Base-by-base conservation (phyloP, 441 rosid genomes). In the Erysimum pusillum region DNA sequence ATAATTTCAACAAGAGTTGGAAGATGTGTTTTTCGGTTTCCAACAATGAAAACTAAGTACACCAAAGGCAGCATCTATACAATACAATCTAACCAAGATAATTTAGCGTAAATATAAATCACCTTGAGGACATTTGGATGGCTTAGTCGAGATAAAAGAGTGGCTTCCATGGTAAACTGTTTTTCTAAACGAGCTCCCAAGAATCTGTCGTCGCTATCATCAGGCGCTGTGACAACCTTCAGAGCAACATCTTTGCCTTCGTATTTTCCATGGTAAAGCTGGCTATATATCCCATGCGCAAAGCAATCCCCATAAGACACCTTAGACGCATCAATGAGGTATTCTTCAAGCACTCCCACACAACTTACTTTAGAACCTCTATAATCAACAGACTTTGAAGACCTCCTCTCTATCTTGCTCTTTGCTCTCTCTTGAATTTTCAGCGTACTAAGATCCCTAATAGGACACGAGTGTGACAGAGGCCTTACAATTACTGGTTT, bases 41-140 rank as follows among this genome's bases (percentile, higher is more conserved):
- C 20, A 5, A 15, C 14, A 62, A 46, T 45, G 20, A 39, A 25
- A 35, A 1, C 22, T 36, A 42, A 64, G n/a, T 67, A 63, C 9
- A 63, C 41, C 42, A 69, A 71, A 51, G 41, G 10, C 68, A 71
- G 28, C 14, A 41, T 4, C 41, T 48, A 68, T 17, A 38, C 3
- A 51, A 51, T 51, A 60, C 9, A 72, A n/a, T 34, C 2, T 42
- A 73, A 10, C 66, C 22, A 11, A 45, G 13, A 72, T 41, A 32
- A 68, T 11, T 32, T 31, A 20, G 11, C 7, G 22, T 20, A 52
- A 52, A 20, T 9, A 53, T 12, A 31, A 39, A 20, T 87, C 66
- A 93, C 99, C 97, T 86, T 93, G 59, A 95, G 88, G 68, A 93
- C 86, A 80, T 95, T 90, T 4, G 80, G 88, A 83, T 93, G 94